A percentile compares a stretch with the other conserved stretches of the same genome.
Conservation (phyloP, 257 asterid species). For the Lithospermum erythrorhizon region DNA sequence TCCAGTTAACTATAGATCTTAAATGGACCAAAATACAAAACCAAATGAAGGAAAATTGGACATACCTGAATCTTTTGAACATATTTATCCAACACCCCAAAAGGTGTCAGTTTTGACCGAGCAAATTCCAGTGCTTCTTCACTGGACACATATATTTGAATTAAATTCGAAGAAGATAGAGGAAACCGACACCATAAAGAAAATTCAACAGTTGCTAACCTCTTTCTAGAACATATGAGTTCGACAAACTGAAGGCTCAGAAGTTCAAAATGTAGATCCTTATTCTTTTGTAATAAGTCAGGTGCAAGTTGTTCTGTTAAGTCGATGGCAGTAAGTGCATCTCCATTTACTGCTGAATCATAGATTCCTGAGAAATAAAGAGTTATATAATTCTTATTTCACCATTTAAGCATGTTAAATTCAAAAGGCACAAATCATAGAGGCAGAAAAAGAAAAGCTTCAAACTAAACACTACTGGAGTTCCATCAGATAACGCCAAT, state of each 20-base stretch:
- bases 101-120: slow-evolving; percentile 59
- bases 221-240: slow-evolving; percentile 58
- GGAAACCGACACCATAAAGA: neutral
- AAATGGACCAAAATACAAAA: slow-evolving; percentile 1
- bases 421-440: neutral
- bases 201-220: slow-evolving; percentile 33
- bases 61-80: slow-evolving; percentile 70
- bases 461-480: neutral
- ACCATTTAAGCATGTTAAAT: slow-evolving; percentile 1
- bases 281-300: slow-evolving; percentile 61
- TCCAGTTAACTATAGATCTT: neutral
- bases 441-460: neutral
- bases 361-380: slow-evolving; percentile 46
- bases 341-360: slow-evolving; percentile 46
- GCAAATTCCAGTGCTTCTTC: slow-evolving; percentile 87
- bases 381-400: slow-evolving; percentile 11
- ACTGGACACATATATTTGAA: slow-evolving; percentile 41
- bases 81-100: slow-evolving; percentile 64
- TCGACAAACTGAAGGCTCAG: slow-evolving; percentile 74
- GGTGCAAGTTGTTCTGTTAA: slow-evolving; percentile 62
- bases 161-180: slow-evolving; percentile 1
- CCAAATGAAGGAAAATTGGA: slow-evolving; percentile 11
- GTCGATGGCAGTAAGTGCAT: slow-evolving; percentile 71
- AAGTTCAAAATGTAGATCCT: slow-evolving; percentile 80
- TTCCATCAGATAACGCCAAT: neutral